Evolutionary conservation across 306 rosid genomes (phyloP).

Genomic region (Comarum palustre): DNA sequence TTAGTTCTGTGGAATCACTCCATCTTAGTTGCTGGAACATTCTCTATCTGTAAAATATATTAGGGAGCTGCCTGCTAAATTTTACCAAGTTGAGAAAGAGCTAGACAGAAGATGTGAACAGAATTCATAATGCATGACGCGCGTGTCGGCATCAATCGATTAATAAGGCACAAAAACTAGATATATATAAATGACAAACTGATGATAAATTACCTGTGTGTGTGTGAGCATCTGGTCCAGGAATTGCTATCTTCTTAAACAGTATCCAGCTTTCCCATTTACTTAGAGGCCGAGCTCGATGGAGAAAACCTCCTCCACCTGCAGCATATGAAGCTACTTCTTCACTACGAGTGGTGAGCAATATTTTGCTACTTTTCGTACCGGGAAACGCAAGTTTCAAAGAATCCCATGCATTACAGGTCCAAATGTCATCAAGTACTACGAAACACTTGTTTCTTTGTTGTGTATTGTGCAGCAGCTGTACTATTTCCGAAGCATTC

Average conservation of each 20-base stretch:
- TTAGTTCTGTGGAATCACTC: no score
- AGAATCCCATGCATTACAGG: slow-evolving; percentile 34
- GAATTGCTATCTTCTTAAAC: not conserved
- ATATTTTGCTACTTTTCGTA: not conserved
- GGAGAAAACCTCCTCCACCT: not conserved
- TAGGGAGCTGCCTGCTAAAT: no score
- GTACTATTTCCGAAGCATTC: not conserved
- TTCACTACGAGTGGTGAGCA: not conserved
- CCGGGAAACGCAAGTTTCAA: not conserved
- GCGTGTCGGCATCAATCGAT: no score
- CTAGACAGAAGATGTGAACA: no score
- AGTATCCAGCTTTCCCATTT: no score
- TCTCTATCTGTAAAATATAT: no score
- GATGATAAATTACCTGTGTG: not conserved
- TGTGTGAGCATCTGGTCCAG: not conserved
- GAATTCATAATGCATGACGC: no score
- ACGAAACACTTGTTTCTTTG: slow-evolving; percentile 40
- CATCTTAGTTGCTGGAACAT: no score
- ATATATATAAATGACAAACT: not conserved
- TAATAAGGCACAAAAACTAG: not conserved
- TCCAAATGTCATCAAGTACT: slow-evolving; percentile 60
- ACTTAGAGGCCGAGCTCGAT: not conserved
- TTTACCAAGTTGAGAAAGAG: no score
- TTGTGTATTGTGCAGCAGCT: not conserved
- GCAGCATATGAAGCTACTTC: not conserved